Base-by-base conservation (phyloP, 192 early-diverging fungal genomes). In the Ambispora gerdemannii region DNA sequence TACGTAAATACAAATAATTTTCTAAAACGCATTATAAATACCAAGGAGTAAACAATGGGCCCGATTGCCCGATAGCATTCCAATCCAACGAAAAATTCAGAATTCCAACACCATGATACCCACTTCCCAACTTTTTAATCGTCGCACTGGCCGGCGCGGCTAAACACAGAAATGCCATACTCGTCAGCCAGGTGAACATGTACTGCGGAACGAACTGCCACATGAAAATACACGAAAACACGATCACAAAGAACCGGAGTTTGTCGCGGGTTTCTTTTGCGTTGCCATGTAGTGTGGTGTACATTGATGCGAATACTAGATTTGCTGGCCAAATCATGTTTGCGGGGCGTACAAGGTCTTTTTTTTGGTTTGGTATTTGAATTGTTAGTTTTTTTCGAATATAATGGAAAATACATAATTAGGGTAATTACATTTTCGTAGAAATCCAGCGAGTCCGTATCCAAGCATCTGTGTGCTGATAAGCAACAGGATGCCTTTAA, bases 241-340 rank as follows among this genome's bases (percentile, higher is more conserved):
- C 81, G 8, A 82, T 61, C 25, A 79, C 31, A 64, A 84, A 86
- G 66, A 83, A 80, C 67, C 43, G 36, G 30, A 70, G 24, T 31
- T 50, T 70, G 25, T 58, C 27, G 22, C 36, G 33, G 13, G 55
- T 50, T 47, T 50, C 55, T 2, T 19, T 7, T 2, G n/a, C 6
- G 8, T 50, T 70, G 3, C 73, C 75, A 50, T 80, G 78, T 34
- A 80, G 50, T 0, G 84, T 82, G 43, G 80, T 82, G 70, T 78
- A 84, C 1, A 82, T 55, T 0, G 81, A 76, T 4, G 80, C 82
- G 47, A 79, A 79, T 15, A 84, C 82, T 32, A 97, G 82, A 32
- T 83, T 89, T 2, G 83, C 68, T 2, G 95, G 95, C 94, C 94
- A 98, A 49, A 92, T 78, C 92, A 97, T 95, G 13, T 87, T 81